Conservation (phyloP, 805 yeast genomes). For the Blastobotrys americana region DNA sequence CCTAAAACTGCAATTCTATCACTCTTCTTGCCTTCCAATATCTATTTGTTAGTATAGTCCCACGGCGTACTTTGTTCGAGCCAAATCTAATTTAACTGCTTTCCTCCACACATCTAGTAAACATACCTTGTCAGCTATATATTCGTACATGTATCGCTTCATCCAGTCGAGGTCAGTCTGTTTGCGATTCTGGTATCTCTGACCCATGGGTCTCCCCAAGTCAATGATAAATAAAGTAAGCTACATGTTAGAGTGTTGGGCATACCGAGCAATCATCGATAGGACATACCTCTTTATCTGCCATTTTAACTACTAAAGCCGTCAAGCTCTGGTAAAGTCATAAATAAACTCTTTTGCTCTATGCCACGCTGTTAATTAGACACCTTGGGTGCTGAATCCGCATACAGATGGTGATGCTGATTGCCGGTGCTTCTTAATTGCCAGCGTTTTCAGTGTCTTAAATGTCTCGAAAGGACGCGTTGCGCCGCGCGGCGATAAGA, state of each 20-base stretch:
- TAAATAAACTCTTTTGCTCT: too few relatives aligned
- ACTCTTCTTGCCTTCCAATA: slow-evolving; percentile 23
- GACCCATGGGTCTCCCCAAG: slow-evolving; percentile 33
- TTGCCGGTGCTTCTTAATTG: too few relatives aligned
- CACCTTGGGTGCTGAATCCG: too few relatives aligned
- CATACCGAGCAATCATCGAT: background rate
- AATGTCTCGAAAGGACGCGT: too few relatives aligned
- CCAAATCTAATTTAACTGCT: background rate
- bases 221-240: slow-evolving; percentile 46
- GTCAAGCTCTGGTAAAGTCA: too few relatives aligned
- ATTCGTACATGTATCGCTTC: slow-evolving; percentile 37
- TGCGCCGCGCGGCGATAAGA: too few relatives aligned
- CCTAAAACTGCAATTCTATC: slow-evolving; percentile 25
- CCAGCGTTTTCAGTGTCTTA: too few relatives aligned
- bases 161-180: slow-evolving; percentile 19
- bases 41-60: slow-evolving; percentile 13
- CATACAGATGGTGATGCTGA: too few relatives aligned
- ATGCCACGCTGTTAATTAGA: too few relatives aligned
- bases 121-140: slow-evolving; percentile 29
- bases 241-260: too few relatives aligned
- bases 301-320: too few relatives aligned
- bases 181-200: slow-evolving; percentile 9
- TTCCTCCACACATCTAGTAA: too few relatives aligned
- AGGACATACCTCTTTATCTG: slow-evolving; percentile 21
- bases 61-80: background rate